phyloP scores from a whole-genome alignment of 768 basidiomycete genomes.

The Pleurotus platypus region DNA sequence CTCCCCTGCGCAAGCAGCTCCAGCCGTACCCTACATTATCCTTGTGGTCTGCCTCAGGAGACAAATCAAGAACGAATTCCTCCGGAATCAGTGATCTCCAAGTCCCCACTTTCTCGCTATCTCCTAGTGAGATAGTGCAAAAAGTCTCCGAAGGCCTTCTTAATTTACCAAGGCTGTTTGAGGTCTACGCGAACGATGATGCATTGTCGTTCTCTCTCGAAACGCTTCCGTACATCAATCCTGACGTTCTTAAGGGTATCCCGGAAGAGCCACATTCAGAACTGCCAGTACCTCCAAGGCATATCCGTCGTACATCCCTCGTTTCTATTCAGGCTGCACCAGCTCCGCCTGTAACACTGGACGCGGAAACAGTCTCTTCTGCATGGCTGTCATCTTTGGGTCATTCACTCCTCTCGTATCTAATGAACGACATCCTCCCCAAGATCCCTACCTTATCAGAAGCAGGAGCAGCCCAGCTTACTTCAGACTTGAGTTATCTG shows the following conservation, averaged over 20 bases:
- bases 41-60: conserved; percentile 57
- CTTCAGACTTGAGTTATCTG: conserved; percentile 85
- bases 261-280: conserved; percentile 29
- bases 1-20: conserved; percentile 76
- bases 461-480: conserved; percentile 78
- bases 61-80: conserved; percentile 41
- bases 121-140: conserved; percentile 85
- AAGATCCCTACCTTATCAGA: conserved; percentile 57
- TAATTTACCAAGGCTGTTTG: conserved; percentile 90
- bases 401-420: conserved; percentile 68
- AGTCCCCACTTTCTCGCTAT: conserved; percentile 90
- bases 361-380: conserved; percentile 79
- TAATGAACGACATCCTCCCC: conserved; percentile 71
- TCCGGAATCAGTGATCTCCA: conserved; percentile 48
- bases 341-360: conserved; percentile 33
- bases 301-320: conserved; percentile 31
- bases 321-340: not conserved
- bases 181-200: conserved; percentile 91
- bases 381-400: conserved; percentile 94
- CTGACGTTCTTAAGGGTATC: conserved; percentile 42
- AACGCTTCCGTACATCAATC: conserved; percentile 70
- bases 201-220: conserved; percentile 85
- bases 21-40: conserved; percentile 63
- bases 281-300: conserved; percentile 26
- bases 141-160: conserved; percentile 91